These are phyloP conservation scores for Trypanosoma scelopori DNA, from an alignment of 208 protist species.

Conservation along the genomic window DNA sequence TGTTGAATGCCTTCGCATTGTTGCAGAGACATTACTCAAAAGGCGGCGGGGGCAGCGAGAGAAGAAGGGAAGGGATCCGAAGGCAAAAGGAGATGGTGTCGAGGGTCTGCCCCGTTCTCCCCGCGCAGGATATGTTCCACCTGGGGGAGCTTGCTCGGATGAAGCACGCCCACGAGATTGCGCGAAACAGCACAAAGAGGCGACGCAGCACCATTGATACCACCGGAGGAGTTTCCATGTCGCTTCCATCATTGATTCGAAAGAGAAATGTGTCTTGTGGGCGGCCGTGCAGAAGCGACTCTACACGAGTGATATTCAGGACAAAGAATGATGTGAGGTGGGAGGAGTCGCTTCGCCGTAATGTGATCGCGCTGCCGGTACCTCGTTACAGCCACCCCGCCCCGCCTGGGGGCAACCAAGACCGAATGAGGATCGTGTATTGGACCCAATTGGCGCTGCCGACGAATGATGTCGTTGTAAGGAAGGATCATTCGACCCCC, in stretches of 20 bases:
- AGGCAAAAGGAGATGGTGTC: background rate
- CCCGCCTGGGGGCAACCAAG: background rate
- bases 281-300: background rate
- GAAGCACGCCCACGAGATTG: slow-evolving; percentile 13
- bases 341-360: slow-evolving; percentile 1
- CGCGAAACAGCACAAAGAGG: background rate
- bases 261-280: background rate
- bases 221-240: too few relatives aligned
- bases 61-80: background rate
- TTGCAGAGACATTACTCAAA: background rate
- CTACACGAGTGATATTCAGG: background rate
- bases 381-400: too few relatives aligned
- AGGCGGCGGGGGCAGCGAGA: background rate
- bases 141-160: slow-evolving; percentile 18
- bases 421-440: background rate
- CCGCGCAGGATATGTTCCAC: background rate
- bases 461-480: background rate
- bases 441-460: background rate
- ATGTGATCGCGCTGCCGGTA: background rate
- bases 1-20: background rate
- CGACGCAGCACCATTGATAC: background rate
- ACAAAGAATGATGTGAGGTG: background rate
- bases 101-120: background rate
- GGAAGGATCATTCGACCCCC: too few relatives aligned
- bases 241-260: background rate